Evolutionary conservation across 2,329 filamentous ascomycete species (phyloP).

Genomic region (Tolypocladium tropicale): DNA sequence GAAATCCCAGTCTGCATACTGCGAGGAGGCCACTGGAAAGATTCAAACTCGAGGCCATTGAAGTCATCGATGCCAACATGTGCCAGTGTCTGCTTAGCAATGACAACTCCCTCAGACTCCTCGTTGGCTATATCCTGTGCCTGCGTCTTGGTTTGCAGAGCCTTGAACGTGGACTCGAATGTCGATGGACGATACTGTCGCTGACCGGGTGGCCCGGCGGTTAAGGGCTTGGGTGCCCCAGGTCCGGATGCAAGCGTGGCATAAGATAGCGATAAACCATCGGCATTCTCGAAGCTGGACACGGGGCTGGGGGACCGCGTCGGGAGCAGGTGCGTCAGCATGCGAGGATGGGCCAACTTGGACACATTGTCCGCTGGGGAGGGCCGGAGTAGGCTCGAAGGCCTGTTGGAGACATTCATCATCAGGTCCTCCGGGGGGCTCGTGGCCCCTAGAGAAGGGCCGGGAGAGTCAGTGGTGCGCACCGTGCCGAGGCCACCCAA

Average conservation of each 20-base stretch:
- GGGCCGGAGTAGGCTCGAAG: constrained; percentile 2
- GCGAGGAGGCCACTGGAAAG: not conserved
- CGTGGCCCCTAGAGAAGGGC: not conserved
- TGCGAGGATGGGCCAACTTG: constrained; percentile 1
- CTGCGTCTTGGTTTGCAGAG: constrained; percentile 16
- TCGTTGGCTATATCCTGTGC: constrained; percentile 13
- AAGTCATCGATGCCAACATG: constrained; percentile 12
- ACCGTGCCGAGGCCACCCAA: constrained; percentile 2
- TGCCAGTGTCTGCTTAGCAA: constrained; percentile 11
- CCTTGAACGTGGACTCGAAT: constrained; percentile 27
- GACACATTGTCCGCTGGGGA: constrained; percentile 2
- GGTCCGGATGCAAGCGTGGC: constrained; percentile 19
- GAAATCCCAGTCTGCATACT: too few relatives aligned
- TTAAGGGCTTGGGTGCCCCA: constrained; percentile 39
- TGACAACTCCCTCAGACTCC: constrained; percentile 12
- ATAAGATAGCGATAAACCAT: not conserved
- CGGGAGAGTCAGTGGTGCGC: not conserved
- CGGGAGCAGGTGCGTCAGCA: not conserved
- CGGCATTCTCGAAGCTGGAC: not conserved
- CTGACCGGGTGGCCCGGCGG: constrained; percentile 44
- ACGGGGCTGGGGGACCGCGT: constrained; percentile 1
- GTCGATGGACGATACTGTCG: constrained; percentile 36
- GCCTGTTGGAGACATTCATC: not conserved
- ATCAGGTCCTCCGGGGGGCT: not conserved
- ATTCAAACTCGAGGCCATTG: not conserved